A percentile compares a stretch with the other conserved stretches of the same genome.
Evolutionary conservation across 169 alveolate genomes (phyloP).

Genomic region (Plasmodium fragile): DNA sequence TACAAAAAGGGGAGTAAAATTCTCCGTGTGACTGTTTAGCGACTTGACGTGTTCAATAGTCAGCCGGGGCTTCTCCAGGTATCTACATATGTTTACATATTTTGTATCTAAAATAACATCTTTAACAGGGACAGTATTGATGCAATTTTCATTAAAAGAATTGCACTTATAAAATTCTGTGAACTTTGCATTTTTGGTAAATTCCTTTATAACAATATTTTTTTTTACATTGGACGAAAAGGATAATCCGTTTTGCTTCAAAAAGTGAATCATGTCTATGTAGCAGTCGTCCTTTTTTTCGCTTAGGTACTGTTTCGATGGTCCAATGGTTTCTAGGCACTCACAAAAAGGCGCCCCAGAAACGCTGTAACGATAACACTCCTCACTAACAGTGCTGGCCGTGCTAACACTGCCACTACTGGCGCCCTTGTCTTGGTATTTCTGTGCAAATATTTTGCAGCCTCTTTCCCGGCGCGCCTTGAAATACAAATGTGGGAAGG

Average conservation of each 20-base stretch:
- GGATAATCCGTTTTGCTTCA: constrained; percentile 19
- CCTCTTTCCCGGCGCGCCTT: background rate
- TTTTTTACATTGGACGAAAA: constrained; percentile 45
- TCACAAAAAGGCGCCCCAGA: constrained; percentile 22
- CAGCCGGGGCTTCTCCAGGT: constrained; percentile 47
- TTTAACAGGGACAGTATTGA: constrained; percentile 25
- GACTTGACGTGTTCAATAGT: constrained; percentile 53
- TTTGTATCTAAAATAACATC: constrained; percentile 26
- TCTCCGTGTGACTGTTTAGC: constrained; percentile 50
- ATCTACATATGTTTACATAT: constrained; percentile 49
- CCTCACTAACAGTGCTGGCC: background rate
- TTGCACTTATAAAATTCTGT: constrained; percentile 52
- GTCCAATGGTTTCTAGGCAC: constrained; percentile 59
- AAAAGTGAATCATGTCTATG: constrained; percentile 56
- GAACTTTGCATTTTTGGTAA: constrained; percentile 56
- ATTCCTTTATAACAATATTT: constrained; percentile 63
- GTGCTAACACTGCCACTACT: background rate
- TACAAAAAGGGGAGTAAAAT: constrained; percentile 63
- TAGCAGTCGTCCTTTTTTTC: constrained; percentile 27
- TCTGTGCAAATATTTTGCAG: background rate
- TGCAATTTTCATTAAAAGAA: constrained; percentile 30
- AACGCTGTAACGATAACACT: background rate
- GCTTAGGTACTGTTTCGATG: constrained; percentile 46
- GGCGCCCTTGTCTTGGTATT: background rate
- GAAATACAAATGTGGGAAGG: constrained; percentile 37